Base-by-base conservation (phyloP, 2,329 filamentous ascomycete species). In the Penicillium palitans region DNA sequence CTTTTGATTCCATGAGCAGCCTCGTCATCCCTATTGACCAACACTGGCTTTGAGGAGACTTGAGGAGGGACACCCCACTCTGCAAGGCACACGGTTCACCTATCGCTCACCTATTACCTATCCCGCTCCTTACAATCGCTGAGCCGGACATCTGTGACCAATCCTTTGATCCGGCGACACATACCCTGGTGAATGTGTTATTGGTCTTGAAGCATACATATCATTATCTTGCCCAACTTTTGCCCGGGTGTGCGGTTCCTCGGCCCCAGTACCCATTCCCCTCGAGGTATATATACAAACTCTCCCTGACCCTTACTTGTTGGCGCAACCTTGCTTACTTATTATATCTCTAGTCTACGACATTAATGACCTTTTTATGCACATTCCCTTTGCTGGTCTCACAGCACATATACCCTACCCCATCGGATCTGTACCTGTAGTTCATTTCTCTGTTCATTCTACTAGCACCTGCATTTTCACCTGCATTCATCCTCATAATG, bases 291-390 rank as follows among this genome's bases (percentile, higher is more conserved):
- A 59, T 61, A 60, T 57, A 57, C 46, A 55, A 57, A 33, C 52
- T 41, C 19, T 25, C 45, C 46, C 24, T 40, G 27, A 40, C 31
- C 10, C 15, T 37, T 21, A 12, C 13, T 24, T n/a, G 21, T 27
- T 40, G 21, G 17, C n/a, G 8, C 6, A 52, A 46, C 40, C 37
- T 37, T n/a, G 58, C 60, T 65, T 10, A 57, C 29, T 48, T 42
- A 29, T 54, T 33, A 37, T 39, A 25, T 48, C 13, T 35, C 33
- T 45, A 66, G 59, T 52, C 56, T 56, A 35, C n/a, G 44, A 52
- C 65, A 58, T 67, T 66, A 62, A 66, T 67, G 61, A 66, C 65
- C 63, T 46, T 64, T 52, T 63, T 68, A 67, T 68, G 62, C 68
- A 65, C 65, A 64, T 58, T 39, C 57, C 54, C 61, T 47, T 59